Base-by-base conservation (phyloP, 495 filamentous ascomycete genomes). In the Physcia stellaris region DNA sequence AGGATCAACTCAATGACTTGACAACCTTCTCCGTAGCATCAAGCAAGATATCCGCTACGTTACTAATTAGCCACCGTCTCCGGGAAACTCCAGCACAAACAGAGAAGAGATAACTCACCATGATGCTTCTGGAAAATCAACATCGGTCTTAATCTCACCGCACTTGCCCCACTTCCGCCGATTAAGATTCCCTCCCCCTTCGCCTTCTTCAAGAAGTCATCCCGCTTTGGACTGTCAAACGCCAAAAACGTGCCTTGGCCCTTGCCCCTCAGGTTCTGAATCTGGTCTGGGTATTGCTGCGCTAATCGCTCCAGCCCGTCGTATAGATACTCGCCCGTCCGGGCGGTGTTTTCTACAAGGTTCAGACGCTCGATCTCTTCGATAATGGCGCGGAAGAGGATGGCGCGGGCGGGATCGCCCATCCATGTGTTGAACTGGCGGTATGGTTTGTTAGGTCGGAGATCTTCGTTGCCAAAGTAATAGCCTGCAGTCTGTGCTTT, bases 381-480 rank as follows among this genome's bases (percentile, higher is more conserved):
- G 54, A 94, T 75, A 60, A 98, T 95, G 48, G 80, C 85, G 40
- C 81, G 74, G 77, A 95, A 98, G 42, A 96, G 71, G 42, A 96
- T 64, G 6, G 85, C 86, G 34, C 85, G 77, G 7, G 83, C 77
- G 21, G 90, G 90, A 63, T 98, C 90, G 56, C 90, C 90, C 87
- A 98, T 95, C 90, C 90, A 98, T 42, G 92, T 98, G 65, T 98
- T 98, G 67, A 96, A 98, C 63, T 98, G 90, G 35, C 90, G 77
- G 71, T 95, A 96, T n/a, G 90, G 86, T 71, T 88, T 88, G 67
- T 94, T 95, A 34, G 90, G 90, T n/a, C 87, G 71, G 42, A 98
- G 70, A 32, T 79, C 72, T 13, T 75, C 73, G 67, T 93, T 82
- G 21, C 86, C 84, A 54, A 73, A 98, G 68, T 94, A 98, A 72